A percentile compares a stretch with the other conserved stretches of the same genome.
Evolutionary conservation across 306 rosid species (phyloP).

Genomic region (Quercus glauca): DNA sequence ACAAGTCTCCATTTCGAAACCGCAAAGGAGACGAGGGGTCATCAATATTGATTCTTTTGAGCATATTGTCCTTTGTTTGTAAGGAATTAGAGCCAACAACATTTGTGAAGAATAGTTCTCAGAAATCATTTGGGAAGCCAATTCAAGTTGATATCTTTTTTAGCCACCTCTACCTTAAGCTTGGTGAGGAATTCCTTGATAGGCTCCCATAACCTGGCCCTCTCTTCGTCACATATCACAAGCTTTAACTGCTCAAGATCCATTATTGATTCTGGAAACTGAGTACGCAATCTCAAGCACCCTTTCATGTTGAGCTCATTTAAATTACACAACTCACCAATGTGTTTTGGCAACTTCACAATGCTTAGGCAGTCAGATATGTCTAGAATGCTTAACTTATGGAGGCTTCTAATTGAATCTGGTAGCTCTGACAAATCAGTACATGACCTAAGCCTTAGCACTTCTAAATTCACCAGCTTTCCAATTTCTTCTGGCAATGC

Average conservation of each 20-base stretch:
- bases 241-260: slow-evolving; percentile 17
- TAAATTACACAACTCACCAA: slow-evolving; percentile 24
- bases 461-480: slow-evolving; percentile 11
- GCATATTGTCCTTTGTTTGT: too few relatives aligned
- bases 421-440: slow-evolving; percentile 19
- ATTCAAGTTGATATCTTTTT: slow-evolving; percentile 29
- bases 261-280: slow-evolving; percentile 12
- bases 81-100: not conserved
- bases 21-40: too few relatives aligned
- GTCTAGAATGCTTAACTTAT: slow-evolving; percentile 20
- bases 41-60: too few relatives aligned
- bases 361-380: slow-evolving; percentile 31
- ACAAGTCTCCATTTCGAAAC: too few relatives aligned
- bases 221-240: slow-evolving; percentile 36
- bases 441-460: slow-evolving; percentile 35
- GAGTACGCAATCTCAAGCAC: slow-evolving; percentile 23
- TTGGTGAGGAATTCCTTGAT: not conserved
- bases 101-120: not conserved
- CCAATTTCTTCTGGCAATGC: slow-evolving; percentile 28
- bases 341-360: slow-evolving; percentile 21
- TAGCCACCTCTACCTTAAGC: not conserved
- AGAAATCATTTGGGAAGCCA: slow-evolving; percentile 16
- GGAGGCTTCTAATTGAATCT: slow-evolving; percentile 4
- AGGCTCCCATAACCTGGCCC: slow-evolving; percentile 6
- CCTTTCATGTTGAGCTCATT: slow-evolving; percentile 23